These are phyloP conservation scores for Fragilaria crotonensis DNA, from an alignment of 108 stramenopile genomes.

Conservation along the genomic window DNA sequence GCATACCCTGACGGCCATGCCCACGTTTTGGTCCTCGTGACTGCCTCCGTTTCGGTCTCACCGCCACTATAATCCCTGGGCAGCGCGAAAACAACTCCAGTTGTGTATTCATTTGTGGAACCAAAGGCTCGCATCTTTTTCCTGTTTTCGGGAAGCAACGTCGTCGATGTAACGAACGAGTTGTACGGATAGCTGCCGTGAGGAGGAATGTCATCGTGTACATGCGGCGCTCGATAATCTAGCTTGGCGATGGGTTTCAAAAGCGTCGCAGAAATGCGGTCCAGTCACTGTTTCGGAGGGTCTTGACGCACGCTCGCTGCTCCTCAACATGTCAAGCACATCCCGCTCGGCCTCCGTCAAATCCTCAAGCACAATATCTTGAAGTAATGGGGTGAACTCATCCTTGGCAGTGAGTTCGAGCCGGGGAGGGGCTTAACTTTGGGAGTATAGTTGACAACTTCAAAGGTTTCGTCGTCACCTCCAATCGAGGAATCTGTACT, in stretches of 20 bases:
- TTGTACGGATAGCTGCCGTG: constrained; percentile 49
- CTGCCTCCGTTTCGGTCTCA: constrained; percentile 51
- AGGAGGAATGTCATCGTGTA: constrained; percentile 1
- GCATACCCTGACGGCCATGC: constrained; percentile 68
- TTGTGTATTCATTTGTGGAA: constrained; percentile 56
- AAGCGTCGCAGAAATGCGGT: constrained; percentile 69
- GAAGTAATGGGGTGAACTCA: constrained; percentile 33
- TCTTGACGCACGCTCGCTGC: constrained; percentile 71
- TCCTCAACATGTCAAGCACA: constrained; percentile 50
- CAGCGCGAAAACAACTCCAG: constrained; percentile 76
- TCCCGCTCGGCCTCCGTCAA: constrained; percentile 62
- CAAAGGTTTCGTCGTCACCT: not conserved
- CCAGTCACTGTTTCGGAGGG: constrained; percentile 76
- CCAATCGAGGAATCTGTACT: constrained; percentile 10
- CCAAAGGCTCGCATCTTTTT: constrained; percentile 82
- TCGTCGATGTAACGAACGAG: constrained; percentile 74
- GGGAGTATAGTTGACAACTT: constrained; percentile 44
- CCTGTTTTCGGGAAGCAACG: constrained; percentile 57
- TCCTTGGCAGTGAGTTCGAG: constrained; percentile 49
- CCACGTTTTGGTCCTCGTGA: constrained; percentile 63
- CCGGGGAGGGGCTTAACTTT: constrained; percentile 55
- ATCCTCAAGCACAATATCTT: not conserved
- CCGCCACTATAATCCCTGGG: constrained; percentile 26
- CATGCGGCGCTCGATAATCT: not conserved
- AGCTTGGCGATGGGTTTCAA: constrained; percentile 11